These are phyloP conservation scores for Phytopythium ostracodes DNA, from an alignment of 352 stramenopile species.

Conservation along the genomic window DNA sequence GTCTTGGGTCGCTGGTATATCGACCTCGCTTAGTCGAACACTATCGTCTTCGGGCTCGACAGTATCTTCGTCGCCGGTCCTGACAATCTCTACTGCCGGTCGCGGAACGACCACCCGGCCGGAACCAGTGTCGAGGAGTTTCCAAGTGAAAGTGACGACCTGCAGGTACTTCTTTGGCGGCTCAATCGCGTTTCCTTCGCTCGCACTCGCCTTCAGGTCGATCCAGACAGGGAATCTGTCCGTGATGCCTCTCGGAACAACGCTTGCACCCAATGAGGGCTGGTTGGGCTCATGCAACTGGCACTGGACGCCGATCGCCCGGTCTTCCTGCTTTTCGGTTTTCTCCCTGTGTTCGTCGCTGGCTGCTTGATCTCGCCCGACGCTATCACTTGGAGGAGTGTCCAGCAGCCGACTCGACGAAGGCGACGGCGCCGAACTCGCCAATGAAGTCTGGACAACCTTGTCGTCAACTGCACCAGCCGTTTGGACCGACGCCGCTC, in stretches of 20 bases:
- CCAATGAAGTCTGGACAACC: neutral
- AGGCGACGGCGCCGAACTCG: neutral
- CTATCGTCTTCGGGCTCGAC: neutral
- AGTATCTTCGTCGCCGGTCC: neutral
- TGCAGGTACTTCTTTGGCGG: constrained; percentile 27
- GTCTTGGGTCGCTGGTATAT: neutral
- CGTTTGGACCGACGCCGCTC: constrained; percentile 1
- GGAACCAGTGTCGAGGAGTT: neutral
- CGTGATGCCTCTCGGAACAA: constrained; percentile 8
- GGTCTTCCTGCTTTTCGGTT: neutral
- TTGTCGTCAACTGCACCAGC: neutral
- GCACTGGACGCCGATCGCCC: constrained; percentile 1
- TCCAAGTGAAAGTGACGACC: constrained; percentile 18
- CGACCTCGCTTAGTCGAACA: neutral
- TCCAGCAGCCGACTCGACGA: neutral
- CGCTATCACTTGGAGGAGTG: neutral
- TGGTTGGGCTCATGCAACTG: neutral
- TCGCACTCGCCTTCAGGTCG: constrained; percentile 16
- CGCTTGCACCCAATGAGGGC: neutral
- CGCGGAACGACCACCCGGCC: neutral
- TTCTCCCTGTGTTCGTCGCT: neutral
- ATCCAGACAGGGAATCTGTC: constrained; percentile 37
- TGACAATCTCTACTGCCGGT: neutral
- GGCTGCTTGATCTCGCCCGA: neutral
- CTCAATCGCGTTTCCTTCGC: constrained; percentile 7